These are phyloP conservation scores for Aspergillus quadricinctus DNA, from an alignment of 2,329 filamentous ascomycete genomes.

Conservation along the genomic window DNA sequence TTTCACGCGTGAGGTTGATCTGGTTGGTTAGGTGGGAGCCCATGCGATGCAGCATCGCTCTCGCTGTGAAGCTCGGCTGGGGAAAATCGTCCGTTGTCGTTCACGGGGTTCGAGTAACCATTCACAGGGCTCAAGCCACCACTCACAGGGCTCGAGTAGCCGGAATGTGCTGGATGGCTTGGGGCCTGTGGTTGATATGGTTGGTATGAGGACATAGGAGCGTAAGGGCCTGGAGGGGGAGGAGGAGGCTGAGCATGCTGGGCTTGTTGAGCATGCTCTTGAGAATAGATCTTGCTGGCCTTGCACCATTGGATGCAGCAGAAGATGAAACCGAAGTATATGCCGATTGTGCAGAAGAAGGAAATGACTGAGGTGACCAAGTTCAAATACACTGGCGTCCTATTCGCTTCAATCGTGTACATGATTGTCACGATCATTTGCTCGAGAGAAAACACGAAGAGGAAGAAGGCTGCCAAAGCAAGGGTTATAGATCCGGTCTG, in stretches of 20 bases:
- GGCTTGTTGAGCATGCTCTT: not conserved
- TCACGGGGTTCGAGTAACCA: not conserved
- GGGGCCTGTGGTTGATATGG: constrained; percentile 6
- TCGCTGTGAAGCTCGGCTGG: not conserved
- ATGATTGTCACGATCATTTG: constrained; percentile 10
- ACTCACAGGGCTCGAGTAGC: not conserved
- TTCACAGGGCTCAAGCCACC: not conserved
- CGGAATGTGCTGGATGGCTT: not conserved
- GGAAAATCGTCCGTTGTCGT: not conserved
- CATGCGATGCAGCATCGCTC: not conserved
- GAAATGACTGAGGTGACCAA: constrained; percentile 5
- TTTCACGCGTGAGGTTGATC: not conserved
- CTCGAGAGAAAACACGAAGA: constrained; percentile 13
- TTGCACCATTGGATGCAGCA: constrained; percentile 17
- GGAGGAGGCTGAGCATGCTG: not conserved
- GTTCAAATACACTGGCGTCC: constrained; percentile 9
- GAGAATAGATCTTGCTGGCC: constrained; percentile 1
- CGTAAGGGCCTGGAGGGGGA: not conserved
- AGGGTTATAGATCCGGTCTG: constrained; percentile 13
- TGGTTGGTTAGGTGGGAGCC: not conserved
- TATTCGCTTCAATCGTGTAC: constrained; percentile 4
- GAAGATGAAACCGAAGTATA: constrained; percentile 16
- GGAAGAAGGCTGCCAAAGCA: constrained; percentile 13
- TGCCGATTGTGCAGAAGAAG: constrained; percentile 18
- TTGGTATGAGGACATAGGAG: constrained; percentile 1